Conservation (phyloP, 2,329 filamentous ascomycete genomes). For the Clarireedia homoeocarpa region DNA sequence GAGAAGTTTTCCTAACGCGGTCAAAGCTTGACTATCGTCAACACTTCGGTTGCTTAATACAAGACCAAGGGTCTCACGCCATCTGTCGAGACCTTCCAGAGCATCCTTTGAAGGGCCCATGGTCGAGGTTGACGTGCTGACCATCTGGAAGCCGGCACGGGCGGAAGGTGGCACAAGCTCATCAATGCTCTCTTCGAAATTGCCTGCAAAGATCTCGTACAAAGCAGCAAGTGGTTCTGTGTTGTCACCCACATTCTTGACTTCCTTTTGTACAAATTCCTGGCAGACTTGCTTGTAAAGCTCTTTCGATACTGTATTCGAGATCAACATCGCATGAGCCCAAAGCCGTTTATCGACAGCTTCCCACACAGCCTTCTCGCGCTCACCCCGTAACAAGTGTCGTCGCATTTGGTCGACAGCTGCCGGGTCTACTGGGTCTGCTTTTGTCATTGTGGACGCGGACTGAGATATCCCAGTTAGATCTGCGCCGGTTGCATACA, state of each 20-base stretch:
- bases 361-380: constrained; percentile 87
- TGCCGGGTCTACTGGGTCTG: constrained; percentile 62
- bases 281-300: constrained; percentile 90
- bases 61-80: constrained; percentile 82
- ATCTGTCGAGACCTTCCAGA: constrained; percentile 81
- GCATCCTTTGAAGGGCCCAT: constrained; percentile 57
- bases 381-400: constrained; percentile 69
- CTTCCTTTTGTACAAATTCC: constrained; percentile 92
- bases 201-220: constrained; percentile 91
- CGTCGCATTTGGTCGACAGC: constrained; percentile 66
- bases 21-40: constrained; percentile 69
- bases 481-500: constrained; percentile 33
- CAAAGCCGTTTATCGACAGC: constrained; percentile 90
- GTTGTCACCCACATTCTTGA: constrained; percentile 71
- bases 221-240: constrained; percentile 84
- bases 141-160: constrained; percentile 82
- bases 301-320: constrained; percentile 66
- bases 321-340: constrained; percentile 92
- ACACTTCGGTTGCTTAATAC: constrained; percentile 81
- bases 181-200: constrained; percentile 89
- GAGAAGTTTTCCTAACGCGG: constrained; percentile 74
- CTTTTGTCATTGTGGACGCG: constrained; percentile 32
- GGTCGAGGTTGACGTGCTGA: constrained; percentile 62
- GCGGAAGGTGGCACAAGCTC: constrained; percentile 91
- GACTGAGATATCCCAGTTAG: constrained; percentile 34